Percentiles rank a stretch among this genome's conserved stretches.
Evolutionary conservation across 176 grass and related monocot species (phyloP).

Genomic region (Raddia guianensis): DNA sequence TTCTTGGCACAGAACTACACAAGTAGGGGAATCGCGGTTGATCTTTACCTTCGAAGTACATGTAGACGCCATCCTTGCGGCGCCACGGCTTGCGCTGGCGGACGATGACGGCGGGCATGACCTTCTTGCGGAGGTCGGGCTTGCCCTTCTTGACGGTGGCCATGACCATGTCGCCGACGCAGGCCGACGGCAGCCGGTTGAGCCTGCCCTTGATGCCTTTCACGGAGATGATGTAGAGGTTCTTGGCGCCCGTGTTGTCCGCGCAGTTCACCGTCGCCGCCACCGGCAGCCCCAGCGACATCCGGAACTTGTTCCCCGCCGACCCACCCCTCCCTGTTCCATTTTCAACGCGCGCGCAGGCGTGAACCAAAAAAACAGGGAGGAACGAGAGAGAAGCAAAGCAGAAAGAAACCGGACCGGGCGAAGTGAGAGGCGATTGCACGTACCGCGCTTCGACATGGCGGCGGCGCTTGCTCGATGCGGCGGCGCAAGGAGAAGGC

Average conservation of each 20-base stretch:
- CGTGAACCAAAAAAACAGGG: neutral
- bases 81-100: constrained; percentile 58
- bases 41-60: constrained; percentile 59
- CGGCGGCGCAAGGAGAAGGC: constrained; percentile 38
- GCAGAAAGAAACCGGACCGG: neutral
- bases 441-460: constrained; percentile 54
- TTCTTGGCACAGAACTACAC: neutral
- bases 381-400: neutral
- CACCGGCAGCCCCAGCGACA: constrained; percentile 54
- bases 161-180: constrained; percentile 65
- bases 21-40: too few species aligned
- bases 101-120: constrained; percentile 59
- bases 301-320: constrained; percentile 58
- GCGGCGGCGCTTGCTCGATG: constrained; percentile 19
- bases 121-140: constrained; percentile 59
- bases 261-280: constrained; percentile 58
- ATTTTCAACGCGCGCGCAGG: neutral
- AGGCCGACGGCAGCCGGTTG: constrained; percentile 49
- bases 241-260: constrained; percentile 57
- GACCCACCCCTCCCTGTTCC: constrained; percentile 47
- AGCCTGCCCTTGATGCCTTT: constrained; percentile 60
- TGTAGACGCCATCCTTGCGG: constrained; percentile 55
- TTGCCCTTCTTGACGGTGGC: constrained; percentile 63
- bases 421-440: too few species aligned
- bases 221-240: constrained; percentile 61